phyloP scores from a whole-genome alignment of 148 eudicot species.

The Rhododendron molle region DNA sequence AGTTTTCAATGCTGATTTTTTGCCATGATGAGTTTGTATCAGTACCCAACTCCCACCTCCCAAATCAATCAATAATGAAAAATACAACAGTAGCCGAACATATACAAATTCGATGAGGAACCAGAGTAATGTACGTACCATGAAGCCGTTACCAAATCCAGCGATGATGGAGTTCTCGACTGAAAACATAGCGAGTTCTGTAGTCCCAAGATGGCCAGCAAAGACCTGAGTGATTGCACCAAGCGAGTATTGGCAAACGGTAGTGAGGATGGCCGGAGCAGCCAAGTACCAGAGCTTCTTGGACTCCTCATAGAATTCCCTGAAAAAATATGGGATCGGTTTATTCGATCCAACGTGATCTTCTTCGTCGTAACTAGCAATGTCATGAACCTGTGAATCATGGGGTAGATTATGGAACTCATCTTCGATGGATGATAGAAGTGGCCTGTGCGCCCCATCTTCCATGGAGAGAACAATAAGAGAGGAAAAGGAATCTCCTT shows the following conservation, averaged over 20 bases:
- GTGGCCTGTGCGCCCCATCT: not conserved
- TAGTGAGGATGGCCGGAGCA: slow-evolving; percentile 20
- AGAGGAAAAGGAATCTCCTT: not conserved
- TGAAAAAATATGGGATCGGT: not conserved
- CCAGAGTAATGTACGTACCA: slow-evolving; percentile 10
- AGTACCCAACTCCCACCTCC: too few species aligned
- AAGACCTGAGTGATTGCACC: slow-evolving; percentile 18
- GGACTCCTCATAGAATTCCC: slow-evolving; percentile 12
- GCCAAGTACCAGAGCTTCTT: slow-evolving; percentile 22
- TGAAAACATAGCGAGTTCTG: slow-evolving; percentile 18
- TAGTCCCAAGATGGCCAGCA: slow-evolving; percentile 22
- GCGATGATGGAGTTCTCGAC: slow-evolving; percentile 19
- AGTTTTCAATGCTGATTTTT: not conserved
- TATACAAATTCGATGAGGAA: not conserved
- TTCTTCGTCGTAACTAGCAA: not conserved
- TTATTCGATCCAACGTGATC: not conserved
- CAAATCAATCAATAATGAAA: not conserved
- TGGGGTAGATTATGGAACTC: not conserved
- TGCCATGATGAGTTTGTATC: too few species aligned
- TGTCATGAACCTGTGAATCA: not conserved
- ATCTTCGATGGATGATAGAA: not conserved
- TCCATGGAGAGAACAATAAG: not conserved
- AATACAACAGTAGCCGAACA: not conserved
- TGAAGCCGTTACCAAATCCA: slow-evolving; percentile 14
- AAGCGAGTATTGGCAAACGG: slow-evolving; percentile 19